These are phyloP conservation scores for Quercus phellos DNA, from an alignment of 331 rosid genomes.

Conservation along the genomic window DNA sequence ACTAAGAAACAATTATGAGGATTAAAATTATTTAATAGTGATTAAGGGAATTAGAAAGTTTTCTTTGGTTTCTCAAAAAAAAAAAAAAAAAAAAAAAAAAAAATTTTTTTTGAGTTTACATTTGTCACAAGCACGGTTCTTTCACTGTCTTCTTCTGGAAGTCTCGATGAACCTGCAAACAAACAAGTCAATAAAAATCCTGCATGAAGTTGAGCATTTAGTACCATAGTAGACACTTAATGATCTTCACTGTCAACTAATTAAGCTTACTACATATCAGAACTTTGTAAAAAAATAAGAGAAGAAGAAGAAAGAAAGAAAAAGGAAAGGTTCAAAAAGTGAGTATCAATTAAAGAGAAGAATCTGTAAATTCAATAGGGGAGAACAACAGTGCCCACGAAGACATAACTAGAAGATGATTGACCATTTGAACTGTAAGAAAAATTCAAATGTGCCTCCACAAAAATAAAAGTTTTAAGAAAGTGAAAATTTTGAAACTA, in stretches of 20 bases:
- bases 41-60: neutral
- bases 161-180: slow-evolving; percentile 17
- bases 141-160: slow-evolving; percentile 1
- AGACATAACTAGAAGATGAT: neutral
- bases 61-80: too few relatives aligned
- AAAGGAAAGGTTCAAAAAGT: too few relatives aligned
- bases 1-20: neutral
- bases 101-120: slow-evolving; percentile 7
- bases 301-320: too few relatives aligned
- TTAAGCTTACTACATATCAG: neutral
- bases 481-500: too few relatives aligned
- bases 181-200: neutral
- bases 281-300: too few relatives aligned
- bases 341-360: neutral
- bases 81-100: too few relatives aligned
- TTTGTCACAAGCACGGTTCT: slow-evolving; percentile 31
- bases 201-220: neutral
- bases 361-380: neutral
- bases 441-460: neutral
- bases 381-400: neutral
- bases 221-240: neutral
- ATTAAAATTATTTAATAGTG: neutral
- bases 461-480: neutral
- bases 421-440: neutral
- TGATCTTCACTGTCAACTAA: neutral